These are phyloP conservation scores for Suhomyces faveliae DNA, from an alignment of 805 yeast species.

Conservation along the genomic window DNA sequence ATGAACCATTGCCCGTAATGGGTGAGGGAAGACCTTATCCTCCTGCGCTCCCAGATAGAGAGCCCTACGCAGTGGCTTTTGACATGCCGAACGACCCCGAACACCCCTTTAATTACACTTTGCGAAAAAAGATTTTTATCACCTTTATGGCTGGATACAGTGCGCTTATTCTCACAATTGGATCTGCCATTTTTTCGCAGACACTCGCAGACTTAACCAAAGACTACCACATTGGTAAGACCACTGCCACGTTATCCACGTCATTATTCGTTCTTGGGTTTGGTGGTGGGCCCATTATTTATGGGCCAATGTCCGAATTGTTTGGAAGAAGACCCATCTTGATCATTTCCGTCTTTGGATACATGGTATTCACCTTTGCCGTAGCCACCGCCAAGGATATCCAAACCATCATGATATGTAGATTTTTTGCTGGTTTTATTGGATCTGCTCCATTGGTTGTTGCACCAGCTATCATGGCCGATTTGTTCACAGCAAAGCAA, in stretches of 20 bases:
- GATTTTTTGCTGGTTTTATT: conserved; percentile 76
- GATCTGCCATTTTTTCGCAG: conserved; percentile 56
- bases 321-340: conserved; percentile 44
- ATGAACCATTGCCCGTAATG: conserved; percentile 47
- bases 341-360: conserved; percentile 36
- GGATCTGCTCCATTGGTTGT: conserved; percentile 88
- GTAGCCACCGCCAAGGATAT: conserved; percentile 75
- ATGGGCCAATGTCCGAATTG: conserved; percentile 16
- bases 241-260: conserved; percentile 72
- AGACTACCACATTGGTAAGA: conserved; percentile 58
- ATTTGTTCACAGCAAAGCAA: conserved; percentile 60
- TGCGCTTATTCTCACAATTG: conserved; percentile 24
- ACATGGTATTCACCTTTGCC: conserved; percentile 49
- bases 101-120: conserved; percentile 71
- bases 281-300: conserved; percentile 83
- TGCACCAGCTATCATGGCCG: conserved; percentile 85
- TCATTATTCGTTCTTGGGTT: conserved; percentile 89
- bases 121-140: conserved; percentile 20
- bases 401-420: conserved; percentile 72
- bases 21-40: conserved; percentile 68
- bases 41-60: conserved; percentile 54
- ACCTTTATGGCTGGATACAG: conserved; percentile 30
- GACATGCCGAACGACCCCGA: conserved; percentile 78
- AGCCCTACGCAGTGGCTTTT: conserved; percentile 62
- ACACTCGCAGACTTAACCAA: conserved; percentile 49